A percentile compares a stretch with the other conserved stretches of the same genome.
Conservation (phyloP, 169 alveolate species). For the Theileria sp. region DNA sequence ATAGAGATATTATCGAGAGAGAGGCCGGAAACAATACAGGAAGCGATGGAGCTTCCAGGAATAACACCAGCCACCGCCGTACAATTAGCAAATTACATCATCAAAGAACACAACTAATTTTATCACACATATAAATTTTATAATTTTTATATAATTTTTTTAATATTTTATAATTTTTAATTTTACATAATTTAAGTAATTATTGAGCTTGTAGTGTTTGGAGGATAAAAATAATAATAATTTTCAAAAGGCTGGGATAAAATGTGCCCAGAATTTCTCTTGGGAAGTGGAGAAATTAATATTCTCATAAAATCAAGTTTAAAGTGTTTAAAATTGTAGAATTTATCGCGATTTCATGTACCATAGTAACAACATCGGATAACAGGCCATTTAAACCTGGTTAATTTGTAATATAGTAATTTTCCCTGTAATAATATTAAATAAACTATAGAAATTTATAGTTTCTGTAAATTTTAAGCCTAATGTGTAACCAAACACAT, state of each 20-base stretch:
- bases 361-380: not conserved
- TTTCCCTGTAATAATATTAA: not conserved
- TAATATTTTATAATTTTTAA: not conserved
- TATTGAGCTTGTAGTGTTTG: conserved; percentile 1
- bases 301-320: not conserved
- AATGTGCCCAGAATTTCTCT: not conserved
- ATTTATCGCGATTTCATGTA: not conserved
- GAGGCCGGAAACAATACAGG: conserved; percentile 71
- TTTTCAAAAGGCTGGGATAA: not conserved
- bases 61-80: conserved; percentile 65
- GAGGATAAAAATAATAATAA: not conserved
- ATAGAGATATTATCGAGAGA: conserved; percentile 67
- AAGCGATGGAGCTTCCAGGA: conserved; percentile 73
- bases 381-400: not conserved
- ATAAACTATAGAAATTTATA: not conserved
- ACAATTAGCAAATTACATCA: conserved; percentile 1
- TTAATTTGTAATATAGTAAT: not conserved
- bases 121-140: not conserved
- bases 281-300: not conserved
- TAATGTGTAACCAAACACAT: not conserved
- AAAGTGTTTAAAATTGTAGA: not conserved
- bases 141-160: not conserved
- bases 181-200: not conserved
- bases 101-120: not conserved
- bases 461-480: not conserved